A percentile compares a stretch with the other conserved stretches of the same genome.
Evolutionary conservation across 2,329 filamentous ascomycete species (phyloP).

Genomic region (Colletotrichum chrysophilum): DNA sequence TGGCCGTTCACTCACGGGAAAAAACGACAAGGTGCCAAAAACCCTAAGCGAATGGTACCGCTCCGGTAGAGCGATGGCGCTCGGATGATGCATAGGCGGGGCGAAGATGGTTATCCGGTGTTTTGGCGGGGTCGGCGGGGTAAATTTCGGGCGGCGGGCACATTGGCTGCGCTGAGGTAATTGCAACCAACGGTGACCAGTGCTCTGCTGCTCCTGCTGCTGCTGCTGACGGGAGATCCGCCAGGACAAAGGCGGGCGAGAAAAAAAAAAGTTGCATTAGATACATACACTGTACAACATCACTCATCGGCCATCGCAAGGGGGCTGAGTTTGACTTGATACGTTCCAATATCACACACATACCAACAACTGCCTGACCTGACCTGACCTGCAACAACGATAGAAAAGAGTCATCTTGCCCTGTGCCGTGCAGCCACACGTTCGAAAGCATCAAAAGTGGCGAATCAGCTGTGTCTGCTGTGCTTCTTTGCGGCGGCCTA

Average conservation of each 20-base stretch:
- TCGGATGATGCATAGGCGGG: background rate
- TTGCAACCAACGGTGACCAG: background rate
- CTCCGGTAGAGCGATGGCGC: background rate
- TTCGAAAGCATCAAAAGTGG: background rate
- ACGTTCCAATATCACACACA: background rate
- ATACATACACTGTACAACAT: conserved; percentile 15
- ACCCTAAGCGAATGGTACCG: background rate
- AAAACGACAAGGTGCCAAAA: background rate
- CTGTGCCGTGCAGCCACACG: background rate
- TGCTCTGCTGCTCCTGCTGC: background rate
- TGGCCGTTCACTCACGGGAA: background rate
- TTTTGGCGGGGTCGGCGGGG: conserved; percentile 14
- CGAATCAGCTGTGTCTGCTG: conserved; percentile 1
- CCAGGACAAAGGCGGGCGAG: background rate
- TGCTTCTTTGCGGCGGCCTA: background rate
- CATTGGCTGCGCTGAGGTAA: conserved; percentile 12
- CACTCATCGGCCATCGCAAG: background rate
- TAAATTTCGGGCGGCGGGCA: background rate
- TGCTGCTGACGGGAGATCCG: background rate
- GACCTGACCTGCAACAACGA: background rate
- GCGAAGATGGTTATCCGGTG: background rate
- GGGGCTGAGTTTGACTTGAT: background rate
- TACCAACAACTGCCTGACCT: background rate
- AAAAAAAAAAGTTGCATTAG: background rate
- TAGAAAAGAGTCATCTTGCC: background rate